Base-by-base conservation (phyloP, 345 rosid species). In the Adansonia digitata region DNA sequence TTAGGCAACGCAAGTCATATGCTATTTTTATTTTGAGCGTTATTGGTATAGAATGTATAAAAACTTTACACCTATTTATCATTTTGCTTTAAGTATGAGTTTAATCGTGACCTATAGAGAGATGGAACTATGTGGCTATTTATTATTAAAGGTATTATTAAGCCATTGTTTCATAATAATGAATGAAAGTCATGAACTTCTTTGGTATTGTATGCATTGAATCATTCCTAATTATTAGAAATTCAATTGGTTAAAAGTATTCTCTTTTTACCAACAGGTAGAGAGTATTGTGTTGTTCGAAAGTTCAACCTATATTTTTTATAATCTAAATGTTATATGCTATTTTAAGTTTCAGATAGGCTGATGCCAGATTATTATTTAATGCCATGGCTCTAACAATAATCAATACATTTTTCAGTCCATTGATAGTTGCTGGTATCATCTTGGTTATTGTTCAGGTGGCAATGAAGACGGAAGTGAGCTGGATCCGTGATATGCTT, bases 381-480 rank as follows among this genome's bases (percentile, higher is more conserved):
- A 60, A 29, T 48, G 52, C 40, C 40, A 59, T 13, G 26, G 14
- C 45, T 34, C 26, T 3, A 18, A n/a, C 24, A 14, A 17, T 61
- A 61, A 37, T 37, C 46, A 8, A 2, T 63, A 37, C 52, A 49
- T 18, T 35, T 35, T 35, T 63, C 5, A 4, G 46, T 8, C 46
- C 12, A 9, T 63, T 34, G 20, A 34, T 62, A 35, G 67, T 18
- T 34, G n/a, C n/a, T n/a, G n/a, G n/a, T n/a, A n/a, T n/a, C n/a
- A n/a, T n/a, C n/a, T n/a, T n/a, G n/a, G n/a, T 22, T 1, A 18
- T 35, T 73, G 18, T 17, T 51, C 14, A 95, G 99, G 99, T 90
- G 52, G 91, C 99, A 51, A 91, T 93, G 99, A 95, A 91, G 91
- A 89, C 96, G 40, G 97, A 93, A 87, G 91, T 93, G 37, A 85